Evolutionary conservation across 805 yeast species (phyloP), one percentile per base, ranked within the genome.

Genomic region (Yarrowia keelungensis): DNA sequence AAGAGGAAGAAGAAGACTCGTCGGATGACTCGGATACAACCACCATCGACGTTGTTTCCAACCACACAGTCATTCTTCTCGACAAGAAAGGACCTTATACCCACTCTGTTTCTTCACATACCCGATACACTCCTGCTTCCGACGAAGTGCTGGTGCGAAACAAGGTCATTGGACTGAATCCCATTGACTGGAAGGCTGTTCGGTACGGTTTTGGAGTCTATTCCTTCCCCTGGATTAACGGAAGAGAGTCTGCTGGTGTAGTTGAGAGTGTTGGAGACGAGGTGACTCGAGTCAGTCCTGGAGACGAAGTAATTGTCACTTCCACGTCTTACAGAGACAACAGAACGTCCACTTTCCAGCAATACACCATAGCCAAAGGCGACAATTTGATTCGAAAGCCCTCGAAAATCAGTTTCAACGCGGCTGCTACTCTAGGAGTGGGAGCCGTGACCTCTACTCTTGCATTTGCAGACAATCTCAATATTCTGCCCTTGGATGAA

Each of bases 131-230:
- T 7, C 67, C 67, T 22, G 67, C 14, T 2, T 11, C 67, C 4
- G 69, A 66, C 32, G 69, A 66, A 42, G 67, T 66, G 3, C 53
- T 66, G n/a, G 41, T 66, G 3, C 38, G 67, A 2, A 66, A 66
- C 50, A 54, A 58, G 16, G 69, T 66, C 14, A 36, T 66, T n/a
- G 69, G 69, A 7, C 51, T 66, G 38, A 66, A 66, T 19, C 69
- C 69, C 14, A 66, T 66, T 32, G 69, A 66, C 38, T 66, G 69
- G 69, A 66, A 66, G 41, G 67, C 69, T 4, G 69, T 66, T 5
- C 15, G 51, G 12, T 66, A 43, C 38, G 69, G 69, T 1, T 66
- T 66, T 66, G 69, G 69, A 14, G 53, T 66, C 14, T 58, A 66
- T 16, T 51, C 69, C 14, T 39, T 45, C 14, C 69, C 69, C 38